Evolutionary conservation across 2,329 filamentous ascomycete species (phyloP).

Genomic region (Aspergillus viridinutans): DNA sequence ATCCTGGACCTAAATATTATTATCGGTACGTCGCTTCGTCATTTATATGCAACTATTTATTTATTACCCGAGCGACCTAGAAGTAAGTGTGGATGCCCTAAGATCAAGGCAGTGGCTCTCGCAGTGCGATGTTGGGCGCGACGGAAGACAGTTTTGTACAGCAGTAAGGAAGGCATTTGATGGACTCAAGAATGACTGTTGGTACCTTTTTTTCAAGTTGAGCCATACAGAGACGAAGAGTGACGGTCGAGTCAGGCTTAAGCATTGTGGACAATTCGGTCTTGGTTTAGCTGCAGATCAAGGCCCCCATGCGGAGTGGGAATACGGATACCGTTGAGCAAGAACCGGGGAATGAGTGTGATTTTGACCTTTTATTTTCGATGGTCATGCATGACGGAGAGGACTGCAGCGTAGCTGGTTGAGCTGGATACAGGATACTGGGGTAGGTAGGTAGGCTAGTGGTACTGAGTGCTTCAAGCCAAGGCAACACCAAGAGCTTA

Average conservation of each 20-base stretch:
- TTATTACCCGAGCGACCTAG: too few species aligned
- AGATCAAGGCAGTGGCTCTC: background rate
- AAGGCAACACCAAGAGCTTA: background rate
- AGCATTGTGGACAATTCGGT: background rate
- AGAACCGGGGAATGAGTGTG: background rate
- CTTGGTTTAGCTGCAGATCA: background rate
- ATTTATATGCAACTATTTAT: background rate
- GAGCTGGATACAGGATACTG: background rate
- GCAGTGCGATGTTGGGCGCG: background rate
- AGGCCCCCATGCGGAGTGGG: too few species aligned
- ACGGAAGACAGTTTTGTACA: background rate
- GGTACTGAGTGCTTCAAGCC: background rate
- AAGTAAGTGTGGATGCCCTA: background rate
- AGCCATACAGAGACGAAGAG: background rate
- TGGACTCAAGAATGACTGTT: background rate
- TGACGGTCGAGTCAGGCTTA: background rate
- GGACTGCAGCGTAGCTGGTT: background rate
- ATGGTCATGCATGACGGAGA: background rate
- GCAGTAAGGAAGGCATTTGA: background rate
- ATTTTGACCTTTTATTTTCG: background rate
- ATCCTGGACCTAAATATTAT: background rate
- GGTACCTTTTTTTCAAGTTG: background rate
- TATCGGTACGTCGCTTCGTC: background rate
- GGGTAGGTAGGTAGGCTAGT: background rate
- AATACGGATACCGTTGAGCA: background rate